A percentile compares a stretch with the other conserved stretches of the same genome.
These are phyloP conservation scores for Magnusiomyces tetraspermus DNA, from an alignment of 1,139 yeast genomes.

Conservation along the genomic window DNA sequence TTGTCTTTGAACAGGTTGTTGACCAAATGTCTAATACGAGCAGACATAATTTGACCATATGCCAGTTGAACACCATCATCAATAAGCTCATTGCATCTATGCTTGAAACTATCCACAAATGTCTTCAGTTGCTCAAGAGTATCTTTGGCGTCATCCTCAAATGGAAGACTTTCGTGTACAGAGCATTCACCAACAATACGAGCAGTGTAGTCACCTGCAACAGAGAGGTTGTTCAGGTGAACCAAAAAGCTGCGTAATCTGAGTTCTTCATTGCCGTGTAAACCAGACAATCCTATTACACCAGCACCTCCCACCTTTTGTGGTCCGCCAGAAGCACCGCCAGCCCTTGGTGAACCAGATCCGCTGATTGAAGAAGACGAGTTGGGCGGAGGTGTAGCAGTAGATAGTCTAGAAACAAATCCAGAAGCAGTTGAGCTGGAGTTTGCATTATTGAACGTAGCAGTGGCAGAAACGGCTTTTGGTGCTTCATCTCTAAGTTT, in stretches of 20 bases:
- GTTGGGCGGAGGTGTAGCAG: conserved; percentile 15
- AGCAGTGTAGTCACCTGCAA: conserved; percentile 46
- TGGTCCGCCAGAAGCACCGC: neutral
- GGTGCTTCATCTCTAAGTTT: conserved; percentile 44
- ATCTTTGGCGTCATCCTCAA: conserved; percentile 43
- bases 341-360: neutral
- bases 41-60: conserved; percentile 50
- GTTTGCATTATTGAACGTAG: conserved; percentile 11
- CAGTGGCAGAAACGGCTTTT: conserved; percentile 19
- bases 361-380: conserved; percentile 1
- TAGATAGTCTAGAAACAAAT: conserved; percentile 15
- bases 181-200: conserved; percentile 38
- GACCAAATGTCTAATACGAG: conserved; percentile 40
- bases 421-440: conserved; percentile 16
- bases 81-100: conserved; percentile 40
- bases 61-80: conserved; percentile 47
- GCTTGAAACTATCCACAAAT: conserved; percentile 30
- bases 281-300: conserved; percentile 18
- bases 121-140: conserved; percentile 36
- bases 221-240: conserved; percentile 52
- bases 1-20: conserved; percentile 49
- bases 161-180: conserved; percentile 40
- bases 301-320: neutral
- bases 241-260: conserved; percentile 42
- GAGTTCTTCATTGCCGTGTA: conserved; percentile 32